Conservation (phyloP, 352 stramenopile genomes). For the Aphanomyces invadans region DNA sequence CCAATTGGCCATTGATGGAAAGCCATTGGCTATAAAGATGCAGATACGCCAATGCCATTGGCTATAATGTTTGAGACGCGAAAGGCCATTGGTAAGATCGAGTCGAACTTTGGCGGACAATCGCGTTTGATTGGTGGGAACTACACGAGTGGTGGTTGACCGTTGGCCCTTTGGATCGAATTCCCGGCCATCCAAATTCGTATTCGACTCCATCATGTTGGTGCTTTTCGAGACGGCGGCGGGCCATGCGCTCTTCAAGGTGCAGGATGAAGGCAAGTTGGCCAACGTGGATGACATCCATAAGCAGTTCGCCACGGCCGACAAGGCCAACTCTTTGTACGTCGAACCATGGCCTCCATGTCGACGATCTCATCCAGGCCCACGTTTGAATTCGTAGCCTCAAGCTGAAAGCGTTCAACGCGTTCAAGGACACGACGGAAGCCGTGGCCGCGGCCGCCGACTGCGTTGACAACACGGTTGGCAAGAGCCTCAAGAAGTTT, state of each 20-base stretch:
- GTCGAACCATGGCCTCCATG: too few relatives aligned
- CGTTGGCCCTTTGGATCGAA: slow-evolving; percentile 1
- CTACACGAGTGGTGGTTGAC: slow-evolving; percentile 4
- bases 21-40: slow-evolving; percentile 4
- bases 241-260: slow-evolving; percentile 99
- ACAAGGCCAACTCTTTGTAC: slow-evolving; percentile 85
- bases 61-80: background rate
- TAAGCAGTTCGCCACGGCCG: slow-evolving; percentile 87
- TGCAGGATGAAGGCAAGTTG: slow-evolving; percentile 92
- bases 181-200: background rate
- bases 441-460: slow-evolving; percentile 95
- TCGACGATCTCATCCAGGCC: too few relatives aligned
- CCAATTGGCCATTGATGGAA: slow-evolving; percentile 5
- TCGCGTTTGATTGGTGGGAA: slow-evolving; percentile 11
- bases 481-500: slow-evolving; percentile 97
- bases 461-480: slow-evolving; percentile 97
- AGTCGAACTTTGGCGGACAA: background rate
- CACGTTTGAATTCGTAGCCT: slow-evolving; percentile 35
- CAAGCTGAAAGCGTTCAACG: slow-evolving; percentile 96
- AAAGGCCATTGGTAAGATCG: background rate
- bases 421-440: slow-evolving; percentile 98
- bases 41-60: background rate
- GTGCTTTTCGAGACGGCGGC: slow-evolving; percentile 99
- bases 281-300: slow-evolving; percentile 85
- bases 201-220: slow-evolving; percentile 78